phyloP scores from a whole-genome alignment of 164 flowering plant species.

The Magnolia officinalis region DNA sequence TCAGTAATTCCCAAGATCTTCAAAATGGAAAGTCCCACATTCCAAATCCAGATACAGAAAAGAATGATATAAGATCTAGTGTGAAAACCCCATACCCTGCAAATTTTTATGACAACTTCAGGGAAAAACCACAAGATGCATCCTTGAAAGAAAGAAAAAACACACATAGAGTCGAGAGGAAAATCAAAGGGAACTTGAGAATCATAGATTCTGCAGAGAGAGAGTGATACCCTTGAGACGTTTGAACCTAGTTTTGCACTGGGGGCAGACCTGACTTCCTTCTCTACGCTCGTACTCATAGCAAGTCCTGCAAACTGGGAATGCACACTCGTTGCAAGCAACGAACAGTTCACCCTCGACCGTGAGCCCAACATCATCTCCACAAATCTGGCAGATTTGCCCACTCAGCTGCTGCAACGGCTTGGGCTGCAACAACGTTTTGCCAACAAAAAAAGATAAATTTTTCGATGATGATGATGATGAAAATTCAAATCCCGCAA shows the following conservation, averaged over 20 bases:
- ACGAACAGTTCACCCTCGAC: constrained; percentile 54
- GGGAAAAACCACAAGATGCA: background rate
- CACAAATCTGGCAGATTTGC: constrained; percentile 56
- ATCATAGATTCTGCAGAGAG: too few relatives aligned
- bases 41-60: too few relatives aligned
- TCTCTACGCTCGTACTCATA: constrained; percentile 59
- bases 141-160: background rate
- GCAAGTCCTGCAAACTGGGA: constrained; percentile 55
- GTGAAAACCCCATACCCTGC: background rate
- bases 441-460: background rate
- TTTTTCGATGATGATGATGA: background rate
- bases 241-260: constrained; percentile 56
- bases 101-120: background rate
- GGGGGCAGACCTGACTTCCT: constrained; percentile 57
- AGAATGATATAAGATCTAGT: background rate
- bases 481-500: background rate
- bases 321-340: constrained; percentile 63
- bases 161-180: background rate
- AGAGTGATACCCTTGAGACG: constrained; percentile 42
- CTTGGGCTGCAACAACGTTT: constrained; percentile 25
- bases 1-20: background rate
- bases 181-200: background rate
- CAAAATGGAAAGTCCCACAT: background rate
- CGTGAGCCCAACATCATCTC: constrained; percentile 49
- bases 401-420: constrained; percentile 36